Evolutionary conservation across 2,329 filamentous ascomycete genomes (phyloP).

Genomic region (Arachnomyces sp.): DNA sequence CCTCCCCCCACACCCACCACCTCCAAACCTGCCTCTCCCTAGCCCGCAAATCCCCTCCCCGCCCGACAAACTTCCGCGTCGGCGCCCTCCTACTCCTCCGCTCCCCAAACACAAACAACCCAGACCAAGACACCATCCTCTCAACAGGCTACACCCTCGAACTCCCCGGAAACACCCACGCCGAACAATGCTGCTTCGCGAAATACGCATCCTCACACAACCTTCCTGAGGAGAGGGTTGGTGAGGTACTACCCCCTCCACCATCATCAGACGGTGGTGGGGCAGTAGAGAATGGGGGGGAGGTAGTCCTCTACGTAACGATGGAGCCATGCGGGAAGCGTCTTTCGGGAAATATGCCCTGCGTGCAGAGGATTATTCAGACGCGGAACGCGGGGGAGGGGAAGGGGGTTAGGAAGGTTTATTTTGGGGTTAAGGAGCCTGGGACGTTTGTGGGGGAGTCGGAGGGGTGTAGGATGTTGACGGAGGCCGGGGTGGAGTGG

Average conservation of each 20-base stretch:
- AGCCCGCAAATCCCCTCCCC: slow-evolving; percentile 71
- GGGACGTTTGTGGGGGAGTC: slow-evolving; percentile 83
- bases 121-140: slow-evolving; percentile 48
- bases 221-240: slow-evolving; percentile 27
- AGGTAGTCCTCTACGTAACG: slow-evolving; percentile 72
- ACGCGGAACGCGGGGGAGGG: slow-evolving; percentile 23
- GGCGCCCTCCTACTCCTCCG: slow-evolving; percentile 69
- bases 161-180: slow-evolving; percentile 85
- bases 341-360: slow-evolving; percentile 39
- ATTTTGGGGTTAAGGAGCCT: slow-evolving; percentile 81
- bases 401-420: slow-evolving; percentile 64
- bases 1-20: slow-evolving; percentile 36
- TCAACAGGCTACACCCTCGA: slow-evolving; percentile 87
- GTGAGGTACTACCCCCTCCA: slow-evolving; percentile 31
- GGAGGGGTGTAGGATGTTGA: slow-evolving; percentile 60
- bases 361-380: slow-evolving; percentile 67
- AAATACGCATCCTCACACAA: slow-evolving; percentile 46
- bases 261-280: slow-evolving; percentile 2
- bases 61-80: slow-evolving; percentile 86
- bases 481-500: slow-evolving; percentile 64
- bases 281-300: slow-evolving; percentile 25
- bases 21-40: slow-evolving; percentile 68
- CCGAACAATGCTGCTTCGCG: slow-evolving; percentile 81
- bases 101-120: slow-evolving; percentile 17
- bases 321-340: slow-evolving; percentile 54